These are phyloP conservation scores for Neonothopanus nambi DNA, from an alignment of 1,284 basidiomycete genomes.

Conservation along the genomic window DNA sequence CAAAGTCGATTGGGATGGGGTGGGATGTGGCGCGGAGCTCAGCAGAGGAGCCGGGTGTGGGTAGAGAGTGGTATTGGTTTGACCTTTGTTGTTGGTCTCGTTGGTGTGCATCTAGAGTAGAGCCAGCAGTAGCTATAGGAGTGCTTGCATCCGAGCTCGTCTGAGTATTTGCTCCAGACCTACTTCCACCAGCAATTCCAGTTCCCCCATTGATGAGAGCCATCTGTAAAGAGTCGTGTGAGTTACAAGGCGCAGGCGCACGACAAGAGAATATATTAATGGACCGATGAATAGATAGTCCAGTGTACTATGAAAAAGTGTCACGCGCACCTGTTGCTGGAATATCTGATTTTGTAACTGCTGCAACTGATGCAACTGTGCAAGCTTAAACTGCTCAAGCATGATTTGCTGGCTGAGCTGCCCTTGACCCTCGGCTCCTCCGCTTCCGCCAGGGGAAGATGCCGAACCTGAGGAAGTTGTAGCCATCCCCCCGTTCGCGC, in stretches of 20 bases:
- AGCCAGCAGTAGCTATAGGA: neutral
- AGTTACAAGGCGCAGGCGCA: constrained; percentile 4
- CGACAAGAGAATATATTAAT: too few species aligned
- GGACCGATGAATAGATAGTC: too few species aligned
- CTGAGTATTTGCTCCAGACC: constrained; percentile 10
- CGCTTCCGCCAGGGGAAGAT: neutral
- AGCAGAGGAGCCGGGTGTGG: constrained; percentile 69
- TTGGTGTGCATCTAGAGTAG: constrained; percentile 3
- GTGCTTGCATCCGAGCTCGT: constrained; percentile 13
- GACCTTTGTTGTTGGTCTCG: constrained; percentile 4
- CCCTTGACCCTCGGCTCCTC: constrained; percentile 10
- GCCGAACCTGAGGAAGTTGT: neutral
- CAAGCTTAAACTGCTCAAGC: constrained; percentile 68
- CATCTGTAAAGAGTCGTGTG: constrained; percentile 46
- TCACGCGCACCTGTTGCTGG: constrained; percentile 69
- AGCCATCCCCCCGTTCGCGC: neutral
- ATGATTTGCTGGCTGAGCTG: constrained; percentile 24
- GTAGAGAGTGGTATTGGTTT: constrained; percentile 41
- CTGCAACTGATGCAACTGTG: constrained; percentile 74
- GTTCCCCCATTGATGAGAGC: constrained; percentile 63
- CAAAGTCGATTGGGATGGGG: constrained; percentile 51
- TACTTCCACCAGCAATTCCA: constrained; percentile 14
- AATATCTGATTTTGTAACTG: constrained; percentile 81
- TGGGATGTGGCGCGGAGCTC: constrained; percentile 64
- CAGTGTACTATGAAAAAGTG: too few species aligned